phyloP scores from a whole-genome alignment of 2,329 filamentous ascomycete genomes.

The Blastomyces parvus region DNA sequence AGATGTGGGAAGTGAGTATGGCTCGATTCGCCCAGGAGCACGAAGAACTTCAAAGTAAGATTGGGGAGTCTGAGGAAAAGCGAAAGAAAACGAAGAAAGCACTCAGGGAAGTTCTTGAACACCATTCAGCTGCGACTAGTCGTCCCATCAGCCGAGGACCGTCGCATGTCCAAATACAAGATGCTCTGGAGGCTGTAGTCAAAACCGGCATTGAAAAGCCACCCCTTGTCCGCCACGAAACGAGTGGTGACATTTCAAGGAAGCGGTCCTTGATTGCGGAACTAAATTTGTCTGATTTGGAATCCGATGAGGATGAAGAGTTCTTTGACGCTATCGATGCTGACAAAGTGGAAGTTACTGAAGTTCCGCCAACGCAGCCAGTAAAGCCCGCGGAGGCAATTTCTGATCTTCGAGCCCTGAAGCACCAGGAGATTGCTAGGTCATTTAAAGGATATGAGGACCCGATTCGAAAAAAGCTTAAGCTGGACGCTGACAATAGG shows the following conservation, averaged over 20 bases:
- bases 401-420: slow-evolving; percentile 39
- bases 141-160: slow-evolving; percentile 26
- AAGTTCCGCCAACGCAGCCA: slow-evolving; percentile 40
- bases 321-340: slow-evolving; percentile 97
- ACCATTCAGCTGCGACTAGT: slow-evolving; percentile 33
- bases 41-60: slow-evolving; percentile 75
- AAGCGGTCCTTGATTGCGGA: slow-evolving; percentile 58
- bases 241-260: slow-evolving; percentile 28
- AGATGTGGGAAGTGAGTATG: slow-evolving; percentile 99
- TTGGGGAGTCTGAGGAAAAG: slow-evolving; percentile 85
- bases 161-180: slow-evolving; percentile 26
- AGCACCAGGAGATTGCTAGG: slow-evolving; percentile 56
- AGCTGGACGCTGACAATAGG: slow-evolving; percentile 83
- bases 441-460: slow-evolving; percentile 90
- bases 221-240: slow-evolving; percentile 13
- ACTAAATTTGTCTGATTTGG: slow-evolving; percentile 61
- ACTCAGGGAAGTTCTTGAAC: slow-evolving; percentile 73
- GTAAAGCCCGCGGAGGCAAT: slow-evolving; percentile 35
- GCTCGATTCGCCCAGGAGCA: slow-evolving; percentile 91
- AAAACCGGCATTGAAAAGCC: slow-evolving; percentile 30
- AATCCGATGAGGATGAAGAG: slow-evolving; percentile 77
- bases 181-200: slow-evolving; percentile 29
- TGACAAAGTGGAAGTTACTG: slow-evolving; percentile 58
- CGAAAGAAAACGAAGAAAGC: slow-evolving; percentile 81
- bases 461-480: slow-evolving; percentile 65